A percentile compares a stretch with the other conserved stretches of the same genome.
phyloP scores from a whole-genome alignment of 2,329 filamentous ascomycete genomes.

The Fusarium continuum region DNA sequence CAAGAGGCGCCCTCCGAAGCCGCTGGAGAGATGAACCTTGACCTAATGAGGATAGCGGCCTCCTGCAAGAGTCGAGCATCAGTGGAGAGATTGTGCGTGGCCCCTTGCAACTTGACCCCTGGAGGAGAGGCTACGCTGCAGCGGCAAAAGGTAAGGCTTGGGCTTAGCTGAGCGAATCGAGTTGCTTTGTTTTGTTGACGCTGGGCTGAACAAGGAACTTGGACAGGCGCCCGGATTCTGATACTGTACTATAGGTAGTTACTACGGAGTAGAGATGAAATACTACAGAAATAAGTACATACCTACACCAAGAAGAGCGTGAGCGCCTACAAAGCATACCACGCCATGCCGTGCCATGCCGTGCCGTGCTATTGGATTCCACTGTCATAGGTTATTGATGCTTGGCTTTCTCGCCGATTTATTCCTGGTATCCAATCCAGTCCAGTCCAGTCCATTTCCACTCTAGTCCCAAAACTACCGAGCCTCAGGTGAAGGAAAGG shows the following conservation, averaged over 20 bases:
- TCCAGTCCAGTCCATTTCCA: not conserved
- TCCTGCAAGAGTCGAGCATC: not conserved
- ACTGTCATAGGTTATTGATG: conserved; percentile 9
- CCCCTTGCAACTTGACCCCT: conserved; percentile 14
- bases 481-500: conserved; percentile 32
- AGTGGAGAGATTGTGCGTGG: conserved; percentile 12
- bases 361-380: too few species aligned
- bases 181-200: not conserved
- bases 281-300: too few species aligned
- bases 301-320: too few species aligned
- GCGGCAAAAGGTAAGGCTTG: conserved; percentile 22
- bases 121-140: conserved; percentile 7
- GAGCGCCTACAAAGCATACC: conserved; percentile 18
- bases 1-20: conserved; percentile 9
- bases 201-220: not conserved
- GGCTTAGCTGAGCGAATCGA: conserved; percentile 20
- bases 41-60: not conserved
- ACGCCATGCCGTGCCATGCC: not conserved
- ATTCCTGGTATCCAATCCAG: conserved; percentile 9
- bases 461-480: conserved; percentile 6
- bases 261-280: too few species aligned
- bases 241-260: too few species aligned
- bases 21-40: not conserved
- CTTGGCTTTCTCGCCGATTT: conserved; percentile 9
- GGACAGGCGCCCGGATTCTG: conserved; percentile 27